Percentiles rank a stretch among this genome's conserved stretches.
phyloP scores from a whole-genome alignment of 345 rosid species.

The Linum trigynum region DNA sequence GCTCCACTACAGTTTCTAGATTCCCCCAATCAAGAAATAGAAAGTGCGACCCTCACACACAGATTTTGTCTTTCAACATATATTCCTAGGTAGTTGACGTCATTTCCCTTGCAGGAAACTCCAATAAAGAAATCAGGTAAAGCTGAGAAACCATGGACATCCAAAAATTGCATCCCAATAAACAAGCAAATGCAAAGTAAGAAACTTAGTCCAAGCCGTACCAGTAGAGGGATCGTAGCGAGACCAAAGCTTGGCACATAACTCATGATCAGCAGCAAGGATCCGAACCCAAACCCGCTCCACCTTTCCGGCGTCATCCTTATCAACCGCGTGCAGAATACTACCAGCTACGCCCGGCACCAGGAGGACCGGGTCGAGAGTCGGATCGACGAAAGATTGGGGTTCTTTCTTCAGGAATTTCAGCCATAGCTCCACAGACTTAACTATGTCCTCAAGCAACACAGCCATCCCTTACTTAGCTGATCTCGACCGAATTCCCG shows the following conservation, averaged over 20 bases:
- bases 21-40: too few relatives aligned
- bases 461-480: constrained; percentile 31
- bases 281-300: constrained; percentile 93
- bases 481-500: too few relatives aligned
- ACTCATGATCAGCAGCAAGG: constrained; percentile 63
- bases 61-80: too few relatives aligned
- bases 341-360: constrained; percentile 94
- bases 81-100: too few relatives aligned
- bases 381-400: constrained; percentile 62
- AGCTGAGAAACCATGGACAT: too few relatives aligned
- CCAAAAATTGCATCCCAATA: too few relatives aligned
- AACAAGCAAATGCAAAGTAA: too few relatives aligned
- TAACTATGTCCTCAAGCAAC: constrained; percentile 58
- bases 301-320: constrained; percentile 31
- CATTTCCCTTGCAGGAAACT: too few relatives aligned
- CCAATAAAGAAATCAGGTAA: too few relatives aligned
- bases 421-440: constrained; percentile 65
- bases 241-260: constrained; percentile 86
- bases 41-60: too few relatives aligned
- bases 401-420: constrained; percentile 38
- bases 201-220: constrained; percentile 1
- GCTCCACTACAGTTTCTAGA: too few relatives aligned
- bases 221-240: constrained; percentile 79
- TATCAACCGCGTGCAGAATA: constrained; percentile 63
- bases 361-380: constrained; percentile 79